A percentile compares a stretch with the other conserved stretches of the same genome.
Conservation (phyloP, 2,329 filamentous ascomycete species). For the Pyricularia pennisetigena region DNA sequence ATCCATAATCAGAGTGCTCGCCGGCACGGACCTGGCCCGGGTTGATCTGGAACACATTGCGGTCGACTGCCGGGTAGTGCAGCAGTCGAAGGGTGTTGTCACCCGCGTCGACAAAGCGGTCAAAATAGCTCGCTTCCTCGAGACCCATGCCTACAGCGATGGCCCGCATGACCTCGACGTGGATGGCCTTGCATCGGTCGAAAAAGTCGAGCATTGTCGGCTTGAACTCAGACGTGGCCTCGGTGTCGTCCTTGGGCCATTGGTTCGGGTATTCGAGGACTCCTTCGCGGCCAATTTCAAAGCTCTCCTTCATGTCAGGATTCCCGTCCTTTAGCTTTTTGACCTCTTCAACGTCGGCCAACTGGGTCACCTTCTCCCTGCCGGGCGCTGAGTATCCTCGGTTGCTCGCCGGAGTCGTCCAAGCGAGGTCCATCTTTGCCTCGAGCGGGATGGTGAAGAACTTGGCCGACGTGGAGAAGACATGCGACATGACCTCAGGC, state of each 20-base stretch:
- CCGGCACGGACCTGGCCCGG: conserved; percentile 66
- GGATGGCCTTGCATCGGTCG: conserved; percentile 61
- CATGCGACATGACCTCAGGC: conserved; percentile 40
- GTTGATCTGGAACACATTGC: conserved; percentile 54
- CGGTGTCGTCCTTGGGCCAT: conserved; percentile 56
- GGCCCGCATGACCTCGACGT: conserved; percentile 72
- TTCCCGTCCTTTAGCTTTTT: conserved; percentile 43
- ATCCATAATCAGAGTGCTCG: conserved; percentile 61
- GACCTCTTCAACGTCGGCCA: conserved; percentile 45
- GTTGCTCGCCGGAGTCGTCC: conserved; percentile 65
- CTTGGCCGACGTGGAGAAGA: conserved; percentile 55
- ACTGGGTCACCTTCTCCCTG: conserved; percentile 58
- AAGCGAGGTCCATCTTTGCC: conserved; percentile 56
- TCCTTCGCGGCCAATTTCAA: conserved; percentile 54
- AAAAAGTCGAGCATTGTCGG: conserved; percentile 68
- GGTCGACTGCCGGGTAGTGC: conserved; percentile 64
- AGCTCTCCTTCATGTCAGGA: conserved; percentile 57
- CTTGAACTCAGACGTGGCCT: conserved; percentile 51
- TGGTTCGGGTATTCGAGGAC: conserved; percentile 58
- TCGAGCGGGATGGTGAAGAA: conserved; percentile 53
- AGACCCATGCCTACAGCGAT: conserved; percentile 76
- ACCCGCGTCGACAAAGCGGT: conserved; percentile 58
- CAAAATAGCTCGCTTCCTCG: conserved; percentile 62
- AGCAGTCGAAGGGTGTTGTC: conserved; percentile 66
- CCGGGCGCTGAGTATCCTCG: conserved; percentile 63